phyloP scores from a whole-genome alignment of 441 rosid genomes.

The Dalechampia spathulata region DNA sequence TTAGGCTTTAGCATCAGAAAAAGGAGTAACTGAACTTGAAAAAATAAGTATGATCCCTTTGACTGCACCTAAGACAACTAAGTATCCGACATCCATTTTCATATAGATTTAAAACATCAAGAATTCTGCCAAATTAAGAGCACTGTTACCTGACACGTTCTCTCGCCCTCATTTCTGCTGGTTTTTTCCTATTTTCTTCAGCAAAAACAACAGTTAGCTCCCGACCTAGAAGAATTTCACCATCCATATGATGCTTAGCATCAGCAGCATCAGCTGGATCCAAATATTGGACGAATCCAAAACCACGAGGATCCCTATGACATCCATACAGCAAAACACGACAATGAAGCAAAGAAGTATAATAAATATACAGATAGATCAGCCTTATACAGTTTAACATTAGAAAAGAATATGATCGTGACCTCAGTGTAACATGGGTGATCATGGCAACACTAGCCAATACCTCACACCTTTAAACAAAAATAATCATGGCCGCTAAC shows the following conservation, averaged over 20 bases:
- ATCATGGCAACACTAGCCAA: constrained; percentile 18
- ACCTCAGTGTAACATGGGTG: constrained; percentile 13
- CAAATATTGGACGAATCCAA: constrained; percentile 29
- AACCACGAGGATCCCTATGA: constrained; percentile 71
- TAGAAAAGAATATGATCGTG: constrained; percentile 2
- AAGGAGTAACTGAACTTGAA: too few relatives aligned
- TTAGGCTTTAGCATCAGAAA: too few relatives aligned
- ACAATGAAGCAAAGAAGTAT: neutral
- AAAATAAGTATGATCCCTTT: too few relatives aligned
- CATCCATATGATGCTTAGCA: constrained; percentile 30
- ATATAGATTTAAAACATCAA: neutral
- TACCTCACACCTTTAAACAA: constrained; percentile 26
- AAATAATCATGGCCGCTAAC: constrained; percentile 53
- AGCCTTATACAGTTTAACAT: constrained; percentile 5
- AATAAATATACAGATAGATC: neutral
- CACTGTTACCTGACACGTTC: constrained; percentile 45
- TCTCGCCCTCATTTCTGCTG: constrained; percentile 48
- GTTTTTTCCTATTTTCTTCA: constrained; percentile 32
- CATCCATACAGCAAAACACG: constrained; percentile 11
- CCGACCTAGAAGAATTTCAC: constrained; percentile 28
- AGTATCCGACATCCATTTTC: neutral
- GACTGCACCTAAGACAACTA: too few relatives aligned
- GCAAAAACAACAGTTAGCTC: constrained; percentile 31
- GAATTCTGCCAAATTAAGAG: neutral
- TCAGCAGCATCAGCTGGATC: constrained; percentile 36